These are phyloP conservation scores for Anthoceros angustus DNA, from an alignment of 225 moss, liverwort and hornwort species.

Conservation along the genomic window DNA sequence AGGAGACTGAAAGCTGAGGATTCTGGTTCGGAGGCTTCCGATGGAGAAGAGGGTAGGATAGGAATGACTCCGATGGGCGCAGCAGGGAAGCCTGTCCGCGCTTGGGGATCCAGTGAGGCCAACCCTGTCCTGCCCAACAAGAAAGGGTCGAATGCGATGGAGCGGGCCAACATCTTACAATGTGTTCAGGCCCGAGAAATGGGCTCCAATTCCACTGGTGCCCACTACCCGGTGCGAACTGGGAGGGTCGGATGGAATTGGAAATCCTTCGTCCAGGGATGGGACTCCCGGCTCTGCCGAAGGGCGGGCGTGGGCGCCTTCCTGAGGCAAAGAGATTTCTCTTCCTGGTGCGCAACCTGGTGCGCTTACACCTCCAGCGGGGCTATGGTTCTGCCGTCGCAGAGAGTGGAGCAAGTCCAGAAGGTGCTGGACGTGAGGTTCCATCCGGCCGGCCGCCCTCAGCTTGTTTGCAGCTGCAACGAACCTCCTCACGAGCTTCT, in stretches of 20 bases:
- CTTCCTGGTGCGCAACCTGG: slow-evolving; percentile 58
- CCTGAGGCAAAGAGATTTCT: slow-evolving; percentile 47
- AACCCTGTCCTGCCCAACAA: too few species aligned
- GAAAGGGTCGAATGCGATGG: too few species aligned
- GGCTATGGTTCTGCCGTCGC: slow-evolving; percentile 58
- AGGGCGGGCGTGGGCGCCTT: slow-evolving; percentile 46
- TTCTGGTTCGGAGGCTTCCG: not conserved
- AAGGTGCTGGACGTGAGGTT: slow-evolving; percentile 84
- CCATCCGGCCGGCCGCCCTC: slow-evolving; percentile 63
- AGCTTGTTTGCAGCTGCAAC: slow-evolving; percentile 80
- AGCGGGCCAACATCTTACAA: not conserved
- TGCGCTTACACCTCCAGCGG: slow-evolving; percentile 81
- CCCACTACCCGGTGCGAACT: not conserved
- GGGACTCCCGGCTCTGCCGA: slow-evolving; percentile 56
- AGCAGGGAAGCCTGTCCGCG: too few species aligned
- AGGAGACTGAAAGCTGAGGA: not conserved
- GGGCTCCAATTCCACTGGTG: not conserved
- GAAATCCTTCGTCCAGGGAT: slow-evolving; percentile 28
- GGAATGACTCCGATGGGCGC: not conserved
- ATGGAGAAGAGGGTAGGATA: not conserved
- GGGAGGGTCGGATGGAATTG: not conserved
- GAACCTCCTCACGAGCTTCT: slow-evolving; percentile 79
- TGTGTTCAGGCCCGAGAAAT: not conserved
- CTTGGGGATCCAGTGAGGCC: too few species aligned
- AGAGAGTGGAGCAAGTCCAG: slow-evolving; percentile 74